Evolutionary conservation across 148 eudicot genomes (phyloP).

Genomic region (Fagopyrum homotropicum): DNA sequence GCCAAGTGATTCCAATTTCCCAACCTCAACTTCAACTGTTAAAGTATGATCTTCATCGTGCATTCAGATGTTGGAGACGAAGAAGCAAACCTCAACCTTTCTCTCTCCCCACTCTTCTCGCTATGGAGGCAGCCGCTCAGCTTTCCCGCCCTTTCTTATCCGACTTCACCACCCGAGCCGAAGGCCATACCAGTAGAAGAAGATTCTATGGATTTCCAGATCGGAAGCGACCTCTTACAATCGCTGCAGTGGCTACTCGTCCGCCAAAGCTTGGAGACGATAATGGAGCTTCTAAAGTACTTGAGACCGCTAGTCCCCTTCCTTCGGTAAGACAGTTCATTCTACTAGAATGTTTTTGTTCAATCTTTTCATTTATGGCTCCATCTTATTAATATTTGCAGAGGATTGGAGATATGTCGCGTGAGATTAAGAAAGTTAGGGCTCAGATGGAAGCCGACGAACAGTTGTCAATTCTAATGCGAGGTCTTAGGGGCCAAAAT

Average conservation of each 20-base stretch:
- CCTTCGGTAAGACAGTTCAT: neutral
- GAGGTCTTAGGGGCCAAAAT: slow-evolving; percentile 96
- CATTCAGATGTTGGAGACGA: neutral
- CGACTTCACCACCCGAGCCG: slow-evolving; percentile 8
- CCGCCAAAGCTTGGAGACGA: slow-evolving; percentile 5
- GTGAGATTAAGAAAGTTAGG: slow-evolving; percentile 88
- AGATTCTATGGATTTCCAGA: neutral
- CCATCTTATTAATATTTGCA: slow-evolving; percentile 18
- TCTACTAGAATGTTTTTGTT: neutral
- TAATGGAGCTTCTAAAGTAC: slow-evolving; percentile 10
- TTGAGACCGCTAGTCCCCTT: neutral
- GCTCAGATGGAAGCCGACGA: slow-evolving; percentile 99
- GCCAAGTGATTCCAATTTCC: neutral
- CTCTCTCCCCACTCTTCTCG: neutral
- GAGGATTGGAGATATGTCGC: slow-evolving; percentile 86
- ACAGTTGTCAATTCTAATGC: slow-evolving; percentile 76
- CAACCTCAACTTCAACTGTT: neutral
- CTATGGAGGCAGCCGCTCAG: slow-evolving; percentile 7
- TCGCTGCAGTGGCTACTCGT: slow-evolving; percentile 10
- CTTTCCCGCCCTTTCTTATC: slow-evolving; percentile 11
- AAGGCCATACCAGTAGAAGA: neutral
- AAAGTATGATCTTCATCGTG: neutral
- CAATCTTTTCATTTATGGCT: neutral
- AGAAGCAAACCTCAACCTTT: slow-evolving; percentile 5
- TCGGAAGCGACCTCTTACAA: slow-evolving; percentile 1